A percentile compares a stretch with the other conserved stretches of the same genome.
Evolutionary conservation across 805 yeast species (phyloP).

Genomic region (Yamadazyma takamatsuzukensis): DNA sequence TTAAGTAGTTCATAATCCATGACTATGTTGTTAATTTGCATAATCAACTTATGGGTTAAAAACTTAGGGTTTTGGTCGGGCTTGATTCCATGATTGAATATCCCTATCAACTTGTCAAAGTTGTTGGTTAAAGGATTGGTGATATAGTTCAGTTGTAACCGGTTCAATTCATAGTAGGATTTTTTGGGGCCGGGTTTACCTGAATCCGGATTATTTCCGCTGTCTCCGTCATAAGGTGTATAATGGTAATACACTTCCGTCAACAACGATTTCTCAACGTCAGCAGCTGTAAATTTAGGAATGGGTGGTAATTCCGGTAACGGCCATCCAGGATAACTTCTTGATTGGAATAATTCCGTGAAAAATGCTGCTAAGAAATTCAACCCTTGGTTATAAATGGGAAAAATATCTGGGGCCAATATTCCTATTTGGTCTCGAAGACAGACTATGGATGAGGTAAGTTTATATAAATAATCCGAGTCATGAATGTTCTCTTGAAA

Average conservation of each 20-base stretch:
- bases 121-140: constrained; percentile 61
- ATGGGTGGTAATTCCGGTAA: constrained; percentile 69
- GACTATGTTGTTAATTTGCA: constrained; percentile 50
- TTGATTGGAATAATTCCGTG: constrained; percentile 27
- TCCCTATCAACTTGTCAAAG: constrained; percentile 47
- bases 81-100: constrained; percentile 34
- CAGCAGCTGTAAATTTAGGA: constrained; percentile 60
- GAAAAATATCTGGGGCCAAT: constrained; percentile 74
- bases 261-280: constrained; percentile 73
- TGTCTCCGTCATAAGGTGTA: constrained; percentile 44
- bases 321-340: constrained; percentile 59
- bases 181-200: constrained; percentile 10
- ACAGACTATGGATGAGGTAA: constrained; percentile 80
- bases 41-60: constrained; percentile 61
- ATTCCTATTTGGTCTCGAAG: constrained; percentile 78
- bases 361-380: constrained; percentile 63
- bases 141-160: constrained; percentile 64
- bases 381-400: constrained; percentile 66
- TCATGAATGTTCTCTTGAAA: constrained; percentile 24
- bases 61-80: constrained; percentile 16
- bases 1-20: constrained; percentile 39
- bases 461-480: constrained; percentile 52
- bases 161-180: constrained; percentile 54
- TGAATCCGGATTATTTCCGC: constrained; percentile 9
- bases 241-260: constrained; percentile 69